Conservation (phyloP, 2,329 filamentous ascomycete genomes). For the Madurella fahalii region DNA sequence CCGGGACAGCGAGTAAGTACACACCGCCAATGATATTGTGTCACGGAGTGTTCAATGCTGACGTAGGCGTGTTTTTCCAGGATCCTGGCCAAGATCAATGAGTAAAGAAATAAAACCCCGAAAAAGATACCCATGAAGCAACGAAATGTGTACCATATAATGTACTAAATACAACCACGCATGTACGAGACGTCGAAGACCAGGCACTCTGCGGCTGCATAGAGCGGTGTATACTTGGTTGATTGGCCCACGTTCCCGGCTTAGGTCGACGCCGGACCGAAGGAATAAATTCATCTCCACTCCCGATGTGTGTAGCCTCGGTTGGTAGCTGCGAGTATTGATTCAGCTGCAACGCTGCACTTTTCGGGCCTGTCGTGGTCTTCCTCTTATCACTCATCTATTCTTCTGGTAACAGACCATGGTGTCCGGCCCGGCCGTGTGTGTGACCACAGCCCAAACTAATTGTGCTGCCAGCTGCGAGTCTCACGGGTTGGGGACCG, state of each 20-base stretch:
- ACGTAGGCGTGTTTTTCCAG: slow-evolving; percentile 42
- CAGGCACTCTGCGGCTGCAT: slow-evolving; percentile 2
- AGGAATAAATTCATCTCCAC: slow-evolving; percentile 10
- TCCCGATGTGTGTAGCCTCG: not conserved
- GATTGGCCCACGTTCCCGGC: not conserved
- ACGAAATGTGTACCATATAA: slow-evolving; percentile 26
- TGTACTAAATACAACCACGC: slow-evolving; percentile 27
- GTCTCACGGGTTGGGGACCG: too few species aligned
- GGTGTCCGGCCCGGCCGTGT: too few species aligned
- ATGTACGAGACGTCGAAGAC: slow-evolving; percentile 13
- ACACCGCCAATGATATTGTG: not conserved
- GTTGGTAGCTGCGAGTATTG: not conserved
- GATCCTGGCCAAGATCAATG: slow-evolving; percentile 98
- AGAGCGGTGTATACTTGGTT: slow-evolving; percentile 19
- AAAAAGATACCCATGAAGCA: slow-evolving; percentile 26
- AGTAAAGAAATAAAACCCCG: slow-evolving; percentile 55
- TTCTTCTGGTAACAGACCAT: too few species aligned
- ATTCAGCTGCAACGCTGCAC: not conserved
- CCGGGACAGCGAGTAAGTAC: slow-evolving; percentile 92
- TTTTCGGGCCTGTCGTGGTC: not conserved
- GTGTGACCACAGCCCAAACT: too few species aligned
- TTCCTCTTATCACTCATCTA: not conserved
- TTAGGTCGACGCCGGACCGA: not conserved
- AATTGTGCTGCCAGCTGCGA: too few species aligned
- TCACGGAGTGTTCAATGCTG: slow-evolving; percentile 8